These are phyloP conservation scores for Daldinia childiae DNA, from an alignment of 495 filamentous ascomycete genomes.

Conservation along the genomic window DNA sequence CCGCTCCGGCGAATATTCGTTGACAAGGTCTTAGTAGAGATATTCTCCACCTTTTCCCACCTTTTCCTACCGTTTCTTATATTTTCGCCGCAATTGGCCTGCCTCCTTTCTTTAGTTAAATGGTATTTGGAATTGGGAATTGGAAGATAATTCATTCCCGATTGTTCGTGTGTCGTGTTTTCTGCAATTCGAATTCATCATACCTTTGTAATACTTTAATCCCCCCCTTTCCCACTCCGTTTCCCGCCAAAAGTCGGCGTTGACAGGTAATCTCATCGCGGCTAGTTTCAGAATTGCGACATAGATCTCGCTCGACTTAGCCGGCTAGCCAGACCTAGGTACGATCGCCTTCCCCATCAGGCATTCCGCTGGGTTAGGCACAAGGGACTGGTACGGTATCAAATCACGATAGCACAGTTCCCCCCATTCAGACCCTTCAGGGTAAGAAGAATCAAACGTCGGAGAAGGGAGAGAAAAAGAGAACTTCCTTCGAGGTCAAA, in stretches of 20 bases:
- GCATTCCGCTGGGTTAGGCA: conserved; percentile 32
- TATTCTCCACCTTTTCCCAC: conserved; percentile 29
- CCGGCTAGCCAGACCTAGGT: conserved; percentile 41
- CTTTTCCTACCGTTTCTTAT: conserved; percentile 11
- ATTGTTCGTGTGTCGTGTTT: not conserved
- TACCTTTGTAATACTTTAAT: conserved; percentile 31
- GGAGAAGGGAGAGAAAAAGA: conserved; percentile 18
- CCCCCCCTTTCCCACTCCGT: not conserved
- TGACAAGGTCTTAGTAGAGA: conserved; percentile 22
- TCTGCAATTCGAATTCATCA: conserved; percentile 35
- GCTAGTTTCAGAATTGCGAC: conserved; percentile 46
- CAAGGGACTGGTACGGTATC: conserved; percentile 25
- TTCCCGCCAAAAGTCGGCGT: conserved; percentile 12
- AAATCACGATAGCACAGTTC: conserved; percentile 20
- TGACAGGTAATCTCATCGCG: conserved; percentile 28
- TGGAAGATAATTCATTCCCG: conserved; percentile 9
- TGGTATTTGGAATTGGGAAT: conserved; percentile 35
- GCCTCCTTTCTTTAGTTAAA: not conserved
- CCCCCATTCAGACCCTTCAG: not conserved
- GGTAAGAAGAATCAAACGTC: not conserved
- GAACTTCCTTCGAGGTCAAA: conserved; percentile 18
- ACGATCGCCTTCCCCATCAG: conserved; percentile 44
- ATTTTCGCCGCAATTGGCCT: conserved; percentile 8
- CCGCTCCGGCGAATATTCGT: conserved; percentile 44
- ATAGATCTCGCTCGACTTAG: conserved; percentile 42